These are phyloP conservation scores for Fusarium metavorans DNA, from an alignment of 2,329 filamentous ascomycete genomes.

Conservation along the genomic window DNA sequence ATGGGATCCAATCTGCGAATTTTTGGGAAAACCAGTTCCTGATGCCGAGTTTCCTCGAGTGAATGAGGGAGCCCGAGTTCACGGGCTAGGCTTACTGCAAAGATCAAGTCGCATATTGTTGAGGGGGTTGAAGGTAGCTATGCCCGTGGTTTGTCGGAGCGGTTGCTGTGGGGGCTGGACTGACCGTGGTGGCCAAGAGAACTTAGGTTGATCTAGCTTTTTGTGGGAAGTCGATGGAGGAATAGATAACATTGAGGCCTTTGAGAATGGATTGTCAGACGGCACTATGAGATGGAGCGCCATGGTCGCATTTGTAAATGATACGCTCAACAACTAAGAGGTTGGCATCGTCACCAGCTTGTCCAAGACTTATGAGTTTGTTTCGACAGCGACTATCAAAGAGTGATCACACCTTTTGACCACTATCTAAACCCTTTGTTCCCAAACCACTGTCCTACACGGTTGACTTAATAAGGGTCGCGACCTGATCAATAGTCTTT, in stretches of 20 bases:
- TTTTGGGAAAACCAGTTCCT: slow-evolving; percentile 50
- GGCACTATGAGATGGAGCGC: not conserved
- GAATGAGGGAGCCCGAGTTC: slow-evolving; percentile 46
- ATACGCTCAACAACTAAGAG: not conserved
- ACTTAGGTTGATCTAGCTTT: not conserved
- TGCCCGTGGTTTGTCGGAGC: slow-evolving; percentile 36
- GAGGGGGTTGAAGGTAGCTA: slow-evolving; percentile 16
- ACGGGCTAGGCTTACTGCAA: slow-evolving; percentile 10
- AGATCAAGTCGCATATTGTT: slow-evolving; percentile 14
- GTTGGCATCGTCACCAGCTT: not conserved
- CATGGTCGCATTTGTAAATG: not conserved
- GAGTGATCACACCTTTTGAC: not conserved
- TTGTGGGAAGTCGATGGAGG: no score
- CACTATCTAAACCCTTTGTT: no score
- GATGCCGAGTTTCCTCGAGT: slow-evolving; percentile 47
- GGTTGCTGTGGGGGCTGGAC: slow-evolving; percentile 17
- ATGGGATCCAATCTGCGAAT: slow-evolving; percentile 53
- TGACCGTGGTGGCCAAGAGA: slow-evolving; percentile 6
- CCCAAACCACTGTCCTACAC: not conserved
- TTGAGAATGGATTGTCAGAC: no score
- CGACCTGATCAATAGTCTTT: not conserved
- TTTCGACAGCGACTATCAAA: not conserved
- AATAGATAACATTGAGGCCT: no score
- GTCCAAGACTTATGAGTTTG: not conserved
- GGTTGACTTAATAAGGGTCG: not conserved